Evolutionary conservation across 1,139 yeast genomes (phyloP), one percentile per base, ranked within the genome.

Genomic region (Geotrichum australiense): DNA sequence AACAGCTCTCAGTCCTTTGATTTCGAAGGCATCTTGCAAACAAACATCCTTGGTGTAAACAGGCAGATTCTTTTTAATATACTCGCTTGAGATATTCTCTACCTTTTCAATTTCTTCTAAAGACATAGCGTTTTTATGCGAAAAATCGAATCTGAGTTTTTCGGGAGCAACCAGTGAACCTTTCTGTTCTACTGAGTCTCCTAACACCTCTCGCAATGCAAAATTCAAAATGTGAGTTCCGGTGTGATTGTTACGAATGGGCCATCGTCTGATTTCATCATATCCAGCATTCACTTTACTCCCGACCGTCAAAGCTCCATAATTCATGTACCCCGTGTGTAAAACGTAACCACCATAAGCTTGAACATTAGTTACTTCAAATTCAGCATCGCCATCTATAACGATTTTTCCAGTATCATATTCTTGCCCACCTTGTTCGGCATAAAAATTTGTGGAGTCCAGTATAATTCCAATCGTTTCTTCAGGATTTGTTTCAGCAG

Each of bases 371-470:
- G 80, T 80, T 47, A 91, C 97, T 47, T 76, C 78, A 64, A 91
- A 91, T 63, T 89, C 96, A 45, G 87, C 71, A 53, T 68, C 69
- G 40, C 94, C 96, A 58, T 87, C 97, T 56, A 86, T 78, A 39
- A 87, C 91, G 52, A 91, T 71, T 63, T 77, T 83, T 65, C 99
- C 99, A 35, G 94, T 83, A 62, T 91, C 99, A 59, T 74, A 82
- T 65, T 86, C 96, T 71, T 91, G 99, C 59, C 99, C 99, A 76
- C 99, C 99, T 67, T 85, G 94, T 68, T 91, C 99, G 39, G 98
- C 97, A 59, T 91, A 91, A 67, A 91, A 86, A 60, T 94, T 93
- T 26, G 97, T 84, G 64, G 76, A 80, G 64, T 91, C 94, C 49
- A 91, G 72, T 43, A 91, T 63, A 43, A 91, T 66, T 61, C 98